Conservation (phyloP, 1,284 basidiomycete genomes). For the Tilletia horrida region DNA sequence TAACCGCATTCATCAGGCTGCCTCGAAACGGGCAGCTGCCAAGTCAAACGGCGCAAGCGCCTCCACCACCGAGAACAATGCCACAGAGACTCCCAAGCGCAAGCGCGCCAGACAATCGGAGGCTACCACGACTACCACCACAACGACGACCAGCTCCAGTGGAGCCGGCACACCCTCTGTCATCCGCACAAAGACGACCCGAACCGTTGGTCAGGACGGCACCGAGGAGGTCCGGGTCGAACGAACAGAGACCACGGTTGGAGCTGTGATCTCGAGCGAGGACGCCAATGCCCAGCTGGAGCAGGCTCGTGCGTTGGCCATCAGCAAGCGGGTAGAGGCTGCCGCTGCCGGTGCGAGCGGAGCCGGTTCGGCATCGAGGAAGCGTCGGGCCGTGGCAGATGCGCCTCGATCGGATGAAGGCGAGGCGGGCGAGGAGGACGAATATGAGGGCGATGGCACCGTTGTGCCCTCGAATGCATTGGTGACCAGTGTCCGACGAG, state of each 20-base stretch:
- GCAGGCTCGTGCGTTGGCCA: slow-evolving; percentile 44
- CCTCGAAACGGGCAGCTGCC: neutral
- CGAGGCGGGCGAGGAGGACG: slow-evolving; percentile 36
- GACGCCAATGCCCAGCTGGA: slow-evolving; percentile 50
- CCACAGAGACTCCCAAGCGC: slow-evolving; percentile 11
- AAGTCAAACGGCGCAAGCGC: neutral
- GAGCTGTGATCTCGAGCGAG: slow-evolving; percentile 32
- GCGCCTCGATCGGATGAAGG: slow-evolving; percentile 32
- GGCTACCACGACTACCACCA: slow-evolving; percentile 1
- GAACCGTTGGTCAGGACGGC: slow-evolving; percentile 25
- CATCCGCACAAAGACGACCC: slow-evolving; percentile 27
- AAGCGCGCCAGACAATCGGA: slow-evolving; percentile 25
- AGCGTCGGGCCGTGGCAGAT: slow-evolving; percentile 47
- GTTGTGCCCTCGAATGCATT: slow-evolving; percentile 24
- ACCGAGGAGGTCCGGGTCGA: slow-evolving; percentile 33
- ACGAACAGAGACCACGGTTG: slow-evolving; percentile 27
- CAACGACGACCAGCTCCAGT: slow-evolving; percentile 20
- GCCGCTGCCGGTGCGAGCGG: slow-evolving; percentile 11
- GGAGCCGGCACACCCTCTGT: slow-evolving; percentile 16
- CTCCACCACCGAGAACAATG: neutral
- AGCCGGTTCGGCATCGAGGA: slow-evolving; percentile 23
- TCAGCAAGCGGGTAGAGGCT: slow-evolving; percentile 34
- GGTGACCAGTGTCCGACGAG: slow-evolving; percentile 25
- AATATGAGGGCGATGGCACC: slow-evolving; percentile 28
- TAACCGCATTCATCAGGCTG: slow-evolving; percentile 33